Evolutionary conservation across 768 basidiomycete species (phyloP), one percentile per base, ranked within the genome.

Genomic region (Dioszegia hungarica): DNA sequence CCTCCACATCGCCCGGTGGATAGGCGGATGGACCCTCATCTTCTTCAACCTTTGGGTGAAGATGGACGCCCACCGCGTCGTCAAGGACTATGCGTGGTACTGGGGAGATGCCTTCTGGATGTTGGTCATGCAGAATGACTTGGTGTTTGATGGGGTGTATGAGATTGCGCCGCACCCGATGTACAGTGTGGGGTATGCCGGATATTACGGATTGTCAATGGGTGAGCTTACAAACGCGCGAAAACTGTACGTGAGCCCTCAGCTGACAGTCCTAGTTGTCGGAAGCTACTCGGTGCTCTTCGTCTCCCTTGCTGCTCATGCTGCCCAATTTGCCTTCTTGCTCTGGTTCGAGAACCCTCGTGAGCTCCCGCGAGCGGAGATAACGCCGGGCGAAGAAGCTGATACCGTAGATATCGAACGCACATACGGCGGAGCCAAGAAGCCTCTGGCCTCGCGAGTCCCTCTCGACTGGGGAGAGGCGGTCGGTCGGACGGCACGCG

Each of bases 21-120:
- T 87, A 41, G 86, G 87, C 20, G 95, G 95, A 4, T 73, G 89
- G 58, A 81, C 83, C 0, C 79, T 99, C 24, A 91, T 98, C 72
- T 82, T 82, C 20, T 98, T 98, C 81, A 98, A 99, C 75, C 81
- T 98, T 33, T 98, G 93, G 92, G 91, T 99, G 61, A 99, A 99
- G 74, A 89, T 88, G 1, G 94, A 98, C 71, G 95, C 95, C 0
- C 95, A 99, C 74, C 83, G 90, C 52, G 90, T 98, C 46, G 92
- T 98, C 59, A 98, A 95, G 67, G 94, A 97, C 70, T 97, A 94
- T 64, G 93, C 92, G 15, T 97, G 91, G 92, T 97, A 92, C 75
- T 91, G 90, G 90, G 92, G 68, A 39, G 70, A 72, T 57, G 70
- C 75, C 2, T 76, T 75, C 53, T 73, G 72, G 72, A 57, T 73